These are phyloP conservation scores for Vigna mungo DNA, from an alignment of 306 rosid species.

Conservation along the genomic window DNA sequence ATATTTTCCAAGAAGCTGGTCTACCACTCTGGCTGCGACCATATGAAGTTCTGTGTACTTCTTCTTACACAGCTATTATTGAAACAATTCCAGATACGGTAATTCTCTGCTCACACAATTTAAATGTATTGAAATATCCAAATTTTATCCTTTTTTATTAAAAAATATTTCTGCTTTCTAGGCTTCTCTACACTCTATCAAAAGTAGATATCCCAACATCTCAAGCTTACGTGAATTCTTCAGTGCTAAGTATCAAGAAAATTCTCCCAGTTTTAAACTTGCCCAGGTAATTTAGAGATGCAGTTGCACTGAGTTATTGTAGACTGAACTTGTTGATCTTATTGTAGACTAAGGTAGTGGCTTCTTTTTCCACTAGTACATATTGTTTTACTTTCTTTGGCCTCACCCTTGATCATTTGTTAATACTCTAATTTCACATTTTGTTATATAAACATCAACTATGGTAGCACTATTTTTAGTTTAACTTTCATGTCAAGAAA, in stretches of 20 bases:
- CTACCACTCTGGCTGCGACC: conserved; percentile 99
- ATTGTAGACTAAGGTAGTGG: too few species aligned
- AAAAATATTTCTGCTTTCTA: conserved; percentile 47
- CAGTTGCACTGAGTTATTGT: conserved; percentile 14
- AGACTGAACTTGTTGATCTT: conserved; percentile 39
- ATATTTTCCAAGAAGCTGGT: conserved; percentile 99
- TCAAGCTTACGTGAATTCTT: conserved; percentile 90
- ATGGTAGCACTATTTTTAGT: neutral
- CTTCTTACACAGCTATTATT: conserved; percentile 94
- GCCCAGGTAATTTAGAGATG: conserved; percentile 81
- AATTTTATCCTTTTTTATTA: conserved; percentile 5
- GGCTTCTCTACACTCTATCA: conserved; percentile 99
- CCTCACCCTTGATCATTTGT: too few species aligned
- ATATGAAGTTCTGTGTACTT: conserved; percentile 94
- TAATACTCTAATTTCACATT: conserved; percentile 2
- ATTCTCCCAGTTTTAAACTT: conserved; percentile 96
- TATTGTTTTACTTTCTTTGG: too few species aligned
- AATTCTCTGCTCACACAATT: conserved; percentile 45
- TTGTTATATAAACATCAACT: neutral
- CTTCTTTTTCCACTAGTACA: too few species aligned
- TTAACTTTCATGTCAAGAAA: neutral
- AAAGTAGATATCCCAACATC: conserved; percentile 86
- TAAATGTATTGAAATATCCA: conserved; percentile 41
- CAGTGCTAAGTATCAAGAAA: conserved; percentile 86
- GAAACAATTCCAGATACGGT: conserved; percentile 99